Conservation (phyloP, 805 yeast genomes). For the Cyberlindnera xylosilytica region DNA sequence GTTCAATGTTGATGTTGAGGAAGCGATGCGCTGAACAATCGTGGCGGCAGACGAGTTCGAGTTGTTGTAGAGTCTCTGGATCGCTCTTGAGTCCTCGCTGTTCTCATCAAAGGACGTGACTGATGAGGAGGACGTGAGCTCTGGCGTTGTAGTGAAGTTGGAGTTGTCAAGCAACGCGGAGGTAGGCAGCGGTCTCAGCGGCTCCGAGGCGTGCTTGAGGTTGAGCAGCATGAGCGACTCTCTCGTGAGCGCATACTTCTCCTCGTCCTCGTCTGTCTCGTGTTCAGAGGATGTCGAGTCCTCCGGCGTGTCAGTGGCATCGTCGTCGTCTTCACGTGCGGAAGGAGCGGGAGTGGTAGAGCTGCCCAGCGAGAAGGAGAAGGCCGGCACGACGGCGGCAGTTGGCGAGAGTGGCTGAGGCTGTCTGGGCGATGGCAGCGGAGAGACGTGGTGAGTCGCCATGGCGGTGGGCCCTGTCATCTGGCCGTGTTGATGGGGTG, state of each 20-base stretch:
- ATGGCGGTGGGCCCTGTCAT: no score
- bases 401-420: background rate
- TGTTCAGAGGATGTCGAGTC: background rate
- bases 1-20: slow-evolving; percentile 24
- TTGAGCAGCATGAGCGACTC: slow-evolving; percentile 13
- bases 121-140: slow-evolving; percentile 18
- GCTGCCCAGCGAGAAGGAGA: no score
- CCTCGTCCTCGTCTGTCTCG: slow-evolving; percentile 6
- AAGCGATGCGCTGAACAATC: slow-evolving; percentile 22
- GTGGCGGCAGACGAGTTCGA: slow-evolving; percentile 27
- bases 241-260: slow-evolving; percentile 6
- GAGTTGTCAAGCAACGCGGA: slow-evolving; percentile 1
- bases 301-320: background rate
- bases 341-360: background rate
- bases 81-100: slow-evolving; percentile 19
- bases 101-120: slow-evolving; percentile 22
- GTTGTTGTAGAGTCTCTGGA: slow-evolving; percentile 13
- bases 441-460: no score
- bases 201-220: slow-evolving; percentile 6
- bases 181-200: slow-evolving; percentile 1
- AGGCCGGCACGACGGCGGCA: no score
- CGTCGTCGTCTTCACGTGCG: background rate
- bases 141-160: slow-evolving; percentile 20
- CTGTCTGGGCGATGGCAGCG: no score
- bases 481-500: background rate